phyloP scores from a whole-genome alignment of 345 rosid species.

The Citrus cavaleriei region DNA sequence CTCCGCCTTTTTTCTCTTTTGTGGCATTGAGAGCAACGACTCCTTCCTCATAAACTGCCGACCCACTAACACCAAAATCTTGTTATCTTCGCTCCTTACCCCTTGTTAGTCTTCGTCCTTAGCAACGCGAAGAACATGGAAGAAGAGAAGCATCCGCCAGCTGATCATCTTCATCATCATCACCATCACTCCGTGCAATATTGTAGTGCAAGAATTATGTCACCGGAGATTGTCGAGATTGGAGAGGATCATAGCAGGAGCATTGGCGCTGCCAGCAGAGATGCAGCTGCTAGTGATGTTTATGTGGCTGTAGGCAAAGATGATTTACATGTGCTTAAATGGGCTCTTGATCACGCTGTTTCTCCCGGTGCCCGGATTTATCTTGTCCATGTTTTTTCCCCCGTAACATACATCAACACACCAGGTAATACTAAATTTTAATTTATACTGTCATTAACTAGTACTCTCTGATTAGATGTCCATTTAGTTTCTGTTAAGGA shows the following conservation, averaged over 20 bases:
- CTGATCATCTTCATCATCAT: slow-evolving; percentile 6
- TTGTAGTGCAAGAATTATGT: slow-evolving; percentile 26
- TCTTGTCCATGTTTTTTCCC: slow-evolving; percentile 60
- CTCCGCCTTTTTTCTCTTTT: slow-evolving; percentile 18
- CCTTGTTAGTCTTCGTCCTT: background rate
- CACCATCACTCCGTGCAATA: slow-evolving; percentile 12
- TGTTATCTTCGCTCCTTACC: slow-evolving; percentile 30
- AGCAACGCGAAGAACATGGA: slow-evolving; percentile 11
- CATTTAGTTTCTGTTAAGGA: background rate
- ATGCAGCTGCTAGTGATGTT: slow-evolving; percentile 29
- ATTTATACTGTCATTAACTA: background rate
- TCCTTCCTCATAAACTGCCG: slow-evolving; percentile 15
- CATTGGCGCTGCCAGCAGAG: slow-evolving; percentile 15
- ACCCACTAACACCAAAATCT: slow-evolving; percentile 19
- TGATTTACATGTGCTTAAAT: slow-evolving; percentile 48
- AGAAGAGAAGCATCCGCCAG: slow-evolving; percentile 11
- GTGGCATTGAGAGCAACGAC: slow-evolving; percentile 51
- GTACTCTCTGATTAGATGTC: background rate
- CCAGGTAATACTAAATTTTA: slow-evolving; percentile 35
- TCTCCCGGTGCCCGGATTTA: slow-evolving; percentile 42
- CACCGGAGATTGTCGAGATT: slow-evolving; percentile 63
- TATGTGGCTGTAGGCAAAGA: slow-evolving; percentile 67
- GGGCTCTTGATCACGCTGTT: slow-evolving; percentile 54
- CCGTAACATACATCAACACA: slow-evolving; percentile 44
- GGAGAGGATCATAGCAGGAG: slow-evolving; percentile 42